Evolutionary conservation across 768 basidiomycete species (phyloP).

Genomic region (Amanita rubescens): DNA sequence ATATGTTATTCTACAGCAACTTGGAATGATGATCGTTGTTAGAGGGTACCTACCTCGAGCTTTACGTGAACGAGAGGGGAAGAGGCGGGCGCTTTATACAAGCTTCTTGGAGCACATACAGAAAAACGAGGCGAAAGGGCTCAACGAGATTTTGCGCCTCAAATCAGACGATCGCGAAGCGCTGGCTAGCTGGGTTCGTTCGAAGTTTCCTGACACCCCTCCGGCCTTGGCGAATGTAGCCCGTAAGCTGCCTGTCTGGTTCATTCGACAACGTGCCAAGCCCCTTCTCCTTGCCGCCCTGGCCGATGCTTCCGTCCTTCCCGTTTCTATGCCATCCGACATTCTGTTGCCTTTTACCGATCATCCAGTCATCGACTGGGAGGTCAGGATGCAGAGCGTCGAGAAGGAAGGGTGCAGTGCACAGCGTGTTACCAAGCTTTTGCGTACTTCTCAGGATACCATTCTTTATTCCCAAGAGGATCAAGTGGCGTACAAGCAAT

Average conservation of each 20-base stretch:
- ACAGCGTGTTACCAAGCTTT: not conserved
- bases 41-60: constrained; percentile 12
- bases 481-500: not conserved
- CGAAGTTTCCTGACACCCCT: constrained; percentile 8
- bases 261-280: constrained; percentile 10
- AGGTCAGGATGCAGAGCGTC: not conserved
- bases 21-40: constrained; percentile 20
- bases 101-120: constrained; percentile 15
- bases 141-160: constrained; percentile 16
- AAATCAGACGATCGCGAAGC: constrained; percentile 8
- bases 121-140: constrained; percentile 1
- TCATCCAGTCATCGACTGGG: not conserved
- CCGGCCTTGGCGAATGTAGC: constrained; percentile 15
- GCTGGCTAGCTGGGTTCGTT: constrained; percentile 27
- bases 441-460: not conserved
- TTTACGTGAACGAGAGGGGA: constrained; percentile 9
- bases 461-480: not conserved
- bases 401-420: not conserved
- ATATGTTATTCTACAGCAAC: constrained; percentile 13
- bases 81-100: constrained; percentile 12
- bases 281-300: constrained; percentile 12
- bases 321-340: constrained; percentile 7
- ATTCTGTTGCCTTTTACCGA: not conserved
- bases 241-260: constrained; percentile 28
- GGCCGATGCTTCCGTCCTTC: constrained; percentile 12